Base-by-base conservation (phyloP, 768 basidiomycete genomes). In the Astraeus odoratus region DNA sequence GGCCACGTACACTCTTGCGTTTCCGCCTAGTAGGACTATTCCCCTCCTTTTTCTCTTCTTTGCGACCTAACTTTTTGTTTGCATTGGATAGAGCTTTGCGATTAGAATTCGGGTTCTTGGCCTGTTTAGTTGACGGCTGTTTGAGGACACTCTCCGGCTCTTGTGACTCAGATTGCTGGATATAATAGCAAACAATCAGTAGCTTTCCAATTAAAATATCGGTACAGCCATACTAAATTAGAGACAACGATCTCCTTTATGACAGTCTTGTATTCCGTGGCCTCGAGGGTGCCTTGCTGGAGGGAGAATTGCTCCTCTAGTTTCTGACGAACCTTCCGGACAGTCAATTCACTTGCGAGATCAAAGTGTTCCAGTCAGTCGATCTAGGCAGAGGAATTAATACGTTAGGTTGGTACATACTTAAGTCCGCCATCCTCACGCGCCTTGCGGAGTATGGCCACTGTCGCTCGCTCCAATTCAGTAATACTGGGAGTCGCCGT, bases 221-320 rank as follows among this genome's bases (percentile, higher is more conserved):
- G 33, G 13, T 13, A 24, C 19, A 23, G 22, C 9, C 50, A 42
- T 39, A 55, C 57, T 39, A 59, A 25, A 19, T 47, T 49, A 1
- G 46, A 43, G 41, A 48, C 44, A 27, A 57, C 51, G 9, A 46
- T 46, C 8, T 55, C 48, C 50, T 77, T 81, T 20, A 86, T 56
- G 3, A 66, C 55, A 13, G 52, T 46, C 55, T 73, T 83, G 60
- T 72, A 77, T 39, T 71, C 63, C 16, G 63, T 56, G 22, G 48
- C 53, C 23, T 73, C 70, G 31, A 84, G 59, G 2, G 64, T 55
- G 0, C 74, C 76, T 5, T 61, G 51, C 8, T 69, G 66, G n/a
- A 84, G 57, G 3, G 52, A 46, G 35, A 80, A 66, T 19, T 66
- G 51, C 20, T 63, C 52, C 59, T 82, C 81, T 1, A 83, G 42